phyloP scores from a whole-genome alignment of 129 eudicot species.

The Escallonia herrerae region DNA sequence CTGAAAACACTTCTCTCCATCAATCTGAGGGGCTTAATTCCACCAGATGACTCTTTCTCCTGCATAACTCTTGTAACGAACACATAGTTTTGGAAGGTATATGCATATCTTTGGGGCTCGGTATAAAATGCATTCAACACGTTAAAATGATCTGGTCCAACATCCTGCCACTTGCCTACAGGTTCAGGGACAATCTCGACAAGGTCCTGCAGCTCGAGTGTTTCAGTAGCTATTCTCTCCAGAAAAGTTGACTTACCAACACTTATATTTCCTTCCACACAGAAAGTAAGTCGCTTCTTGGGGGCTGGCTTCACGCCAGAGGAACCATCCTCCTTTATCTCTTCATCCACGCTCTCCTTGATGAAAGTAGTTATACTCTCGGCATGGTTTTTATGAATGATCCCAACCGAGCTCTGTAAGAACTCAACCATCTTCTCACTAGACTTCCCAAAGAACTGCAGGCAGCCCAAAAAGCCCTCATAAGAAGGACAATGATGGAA shows the following conservation, averaged over 20 bases:
- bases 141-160: conserved; percentile 85
- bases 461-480: neutral
- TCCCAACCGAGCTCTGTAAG: conserved; percentile 75
- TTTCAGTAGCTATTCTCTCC: conserved; percentile 90
- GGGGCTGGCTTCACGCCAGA: conserved; percentile 26
- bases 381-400: conserved; percentile 80
- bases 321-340: conserved; percentile 43
- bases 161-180: conserved; percentile 86
- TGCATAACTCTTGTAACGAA: conserved; percentile 95
- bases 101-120: conserved; percentile 85
- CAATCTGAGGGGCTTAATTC: conserved; percentile 80
- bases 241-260: conserved; percentile 86
- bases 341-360: conserved; percentile 87
- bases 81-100: conserved; percentile 89
- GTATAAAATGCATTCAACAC: conserved; percentile 85
- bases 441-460: conserved; percentile 75
- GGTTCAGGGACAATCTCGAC: conserved; percentile 97
- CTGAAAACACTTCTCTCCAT: conserved; percentile 98
- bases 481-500: neutral
- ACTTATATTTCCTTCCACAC: conserved; percentile 95
- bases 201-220: conserved; percentile 85
- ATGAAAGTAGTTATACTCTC: conserved; percentile 87
- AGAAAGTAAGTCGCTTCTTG: conserved; percentile 67
- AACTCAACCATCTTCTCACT: conserved; percentile 82
- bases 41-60: conserved; percentile 86